phyloP scores from a whole-genome alignment of 495 filamentous ascomycete species.

The Wilcoxina mikolae region DNA sequence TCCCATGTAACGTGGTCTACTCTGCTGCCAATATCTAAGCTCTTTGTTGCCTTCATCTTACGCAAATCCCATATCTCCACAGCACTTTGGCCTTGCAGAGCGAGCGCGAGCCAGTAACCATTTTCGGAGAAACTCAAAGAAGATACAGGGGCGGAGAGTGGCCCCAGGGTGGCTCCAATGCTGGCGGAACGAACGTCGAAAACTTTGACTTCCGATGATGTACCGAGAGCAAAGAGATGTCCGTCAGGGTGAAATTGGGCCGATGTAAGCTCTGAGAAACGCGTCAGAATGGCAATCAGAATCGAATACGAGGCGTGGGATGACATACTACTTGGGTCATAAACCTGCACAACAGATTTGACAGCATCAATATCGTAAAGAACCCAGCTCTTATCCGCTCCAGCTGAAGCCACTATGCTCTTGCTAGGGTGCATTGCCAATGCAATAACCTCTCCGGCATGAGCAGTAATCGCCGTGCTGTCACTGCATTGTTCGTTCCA shows the following conservation, averaged over 20 bases:
- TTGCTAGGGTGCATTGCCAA: constrained; percentile 72
- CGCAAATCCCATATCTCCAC: constrained; percentile 84
- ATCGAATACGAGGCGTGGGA: neutral
- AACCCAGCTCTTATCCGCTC: constrained; percentile 82
- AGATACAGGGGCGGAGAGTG: constrained; percentile 49
- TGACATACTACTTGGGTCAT: constrained; percentile 63
- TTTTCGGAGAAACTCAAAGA: constrained; percentile 86
- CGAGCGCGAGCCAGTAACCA: constrained; percentile 83
- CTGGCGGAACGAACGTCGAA: constrained; percentile 65
- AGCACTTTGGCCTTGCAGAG: constrained; percentile 52
- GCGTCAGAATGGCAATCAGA: constrained; percentile 29
- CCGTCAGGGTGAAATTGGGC: constrained; percentile 91
- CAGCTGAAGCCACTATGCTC: constrained; percentile 72
- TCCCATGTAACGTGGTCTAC: constrained; percentile 70
- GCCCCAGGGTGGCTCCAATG: constrained; percentile 52
- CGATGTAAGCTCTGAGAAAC: constrained; percentile 52
- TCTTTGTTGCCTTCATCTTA: constrained; percentile 61
- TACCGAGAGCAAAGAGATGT: constrained; percentile 76
- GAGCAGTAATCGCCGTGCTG: constrained; percentile 50
- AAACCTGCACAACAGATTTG: constrained; percentile 57
- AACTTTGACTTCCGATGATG: constrained; percentile 61
- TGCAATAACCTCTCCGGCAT: constrained; percentile 65
- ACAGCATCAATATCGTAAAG: constrained; percentile 65
- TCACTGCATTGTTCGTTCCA: constrained; percentile 53
- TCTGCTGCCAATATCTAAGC: constrained; percentile 63